Conservation (phyloP, 805 yeast species). For the Lipomyces orientalis region DNA sequence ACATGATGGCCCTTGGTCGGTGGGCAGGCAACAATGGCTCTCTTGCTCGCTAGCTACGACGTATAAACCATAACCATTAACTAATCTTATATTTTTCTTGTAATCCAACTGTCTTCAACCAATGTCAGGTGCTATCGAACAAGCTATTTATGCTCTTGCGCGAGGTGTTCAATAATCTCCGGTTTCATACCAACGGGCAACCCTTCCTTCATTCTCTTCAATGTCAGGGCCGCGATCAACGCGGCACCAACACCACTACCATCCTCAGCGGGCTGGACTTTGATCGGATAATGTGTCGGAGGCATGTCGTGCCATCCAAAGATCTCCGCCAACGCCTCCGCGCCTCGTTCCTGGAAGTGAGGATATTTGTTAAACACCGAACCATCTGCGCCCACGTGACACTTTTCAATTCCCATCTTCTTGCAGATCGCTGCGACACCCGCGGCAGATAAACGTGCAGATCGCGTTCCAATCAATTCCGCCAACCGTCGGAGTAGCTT, state of each 20-base stretch:
- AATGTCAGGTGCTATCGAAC: background rate
- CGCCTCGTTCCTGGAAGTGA: constrained; percentile 86
- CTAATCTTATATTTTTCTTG: background rate
- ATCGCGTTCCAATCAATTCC: constrained; percentile 87
- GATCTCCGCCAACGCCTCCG: constrained; percentile 84
- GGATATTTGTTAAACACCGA: constrained; percentile 95
- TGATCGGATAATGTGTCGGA: constrained; percentile 73
- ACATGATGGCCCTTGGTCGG: background rate
- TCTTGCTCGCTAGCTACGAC: background rate
- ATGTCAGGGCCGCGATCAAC: constrained; percentile 92
- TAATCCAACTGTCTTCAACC: background rate
- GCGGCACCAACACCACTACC: constrained; percentile 99
- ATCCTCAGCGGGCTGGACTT: constrained; percentile 91
- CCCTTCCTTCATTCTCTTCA: constrained; percentile 57
- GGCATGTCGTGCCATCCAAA: constrained; percentile 71
- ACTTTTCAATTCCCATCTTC: constrained; percentile 72
- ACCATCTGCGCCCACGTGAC: constrained; percentile 96
- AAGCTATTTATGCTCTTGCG: background rate
- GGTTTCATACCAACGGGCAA: constrained; percentile 28
- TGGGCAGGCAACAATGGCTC: background rate
- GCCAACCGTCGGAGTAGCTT: constrained; percentile 80
- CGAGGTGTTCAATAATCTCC: background rate
- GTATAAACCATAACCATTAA: background rate
- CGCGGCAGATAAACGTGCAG: constrained; percentile 90
- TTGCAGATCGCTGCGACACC: constrained; percentile 94